A percentile compares a stretch with the other conserved stretches of the same genome.
These are phyloP conservation scores for Angomonas desouzai DNA, from an alignment of 208 protist genomes.

Conservation along the genomic window DNA sequence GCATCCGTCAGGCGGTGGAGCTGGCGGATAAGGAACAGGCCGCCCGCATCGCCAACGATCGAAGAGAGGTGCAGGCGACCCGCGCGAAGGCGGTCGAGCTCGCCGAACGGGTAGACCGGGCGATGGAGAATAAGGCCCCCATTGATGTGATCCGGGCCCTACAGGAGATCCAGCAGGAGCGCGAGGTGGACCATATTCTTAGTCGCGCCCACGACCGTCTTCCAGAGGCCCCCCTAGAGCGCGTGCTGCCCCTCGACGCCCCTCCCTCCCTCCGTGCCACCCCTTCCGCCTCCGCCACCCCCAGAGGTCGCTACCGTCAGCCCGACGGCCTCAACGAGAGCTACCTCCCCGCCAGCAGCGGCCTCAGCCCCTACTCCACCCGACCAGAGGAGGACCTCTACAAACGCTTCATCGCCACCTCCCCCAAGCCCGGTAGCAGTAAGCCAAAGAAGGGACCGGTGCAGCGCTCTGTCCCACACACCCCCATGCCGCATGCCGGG, in stretches of 20 bases:
- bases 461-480: not conserved
- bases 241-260: slow-evolving; percentile 34
- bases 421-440: not conserved
- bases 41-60: slow-evolving; percentile 31
- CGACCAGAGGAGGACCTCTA: not conserved
- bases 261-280: slow-evolving; percentile 3
- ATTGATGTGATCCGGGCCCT: slow-evolving; percentile 37
- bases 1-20: slow-evolving; percentile 34
- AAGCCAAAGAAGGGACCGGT: not conserved
- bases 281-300: not conserved
- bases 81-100: slow-evolving; percentile 28
- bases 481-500: not conserved
- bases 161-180: slow-evolving; percentile 49
- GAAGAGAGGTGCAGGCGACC: slow-evolving; percentile 26
- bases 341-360: not conserved
- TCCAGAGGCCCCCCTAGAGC: slow-evolving; percentile 32
- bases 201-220: slow-evolving; percentile 30
- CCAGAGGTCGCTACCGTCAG: slow-evolving; percentile 1
- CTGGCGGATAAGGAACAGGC: slow-evolving; percentile 38
- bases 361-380: not conserved
- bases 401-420: not conserved
- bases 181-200: slow-evolving; percentile 43
- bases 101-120: slow-evolving; percentile 22
- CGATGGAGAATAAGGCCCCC: slow-evolving; percentile 22
- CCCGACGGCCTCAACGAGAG: slow-evolving; percentile 9